These are phyloP conservation scores for Neurospora tetrasperma DNA, from an alignment of 495 filamentous ascomycete species.

Conservation along the genomic window DNA sequence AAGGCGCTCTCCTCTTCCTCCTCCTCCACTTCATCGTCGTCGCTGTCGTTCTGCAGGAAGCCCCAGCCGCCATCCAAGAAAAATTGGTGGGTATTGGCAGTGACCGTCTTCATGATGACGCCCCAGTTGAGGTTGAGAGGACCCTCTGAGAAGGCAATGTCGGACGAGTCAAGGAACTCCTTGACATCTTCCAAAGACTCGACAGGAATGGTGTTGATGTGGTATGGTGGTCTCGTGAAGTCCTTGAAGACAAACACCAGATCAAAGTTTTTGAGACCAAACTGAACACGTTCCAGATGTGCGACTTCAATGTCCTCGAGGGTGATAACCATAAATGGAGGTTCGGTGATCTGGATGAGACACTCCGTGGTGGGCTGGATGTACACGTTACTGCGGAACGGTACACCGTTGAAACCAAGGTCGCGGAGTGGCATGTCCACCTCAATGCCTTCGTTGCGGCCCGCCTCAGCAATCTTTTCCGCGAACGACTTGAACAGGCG, in stretches of 20 bases:
- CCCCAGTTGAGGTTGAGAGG: constrained; percentile 97
- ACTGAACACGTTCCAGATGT: constrained; percentile 94
- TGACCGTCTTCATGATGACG: constrained; percentile 99
- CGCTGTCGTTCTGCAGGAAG: constrained; percentile 79
- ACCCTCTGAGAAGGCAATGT: constrained; percentile 89
- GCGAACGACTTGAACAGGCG: constrained; percentile 92
- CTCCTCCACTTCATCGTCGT: constrained; percentile 74
- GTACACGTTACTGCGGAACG: constrained; percentile 85
- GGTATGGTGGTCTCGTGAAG: constrained; percentile 73
- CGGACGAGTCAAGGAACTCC: constrained; percentile 92
- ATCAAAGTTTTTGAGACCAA: constrained; percentile 98
- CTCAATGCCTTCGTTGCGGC: constrained; percentile 68
- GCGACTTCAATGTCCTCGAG: constrained; percentile 93
- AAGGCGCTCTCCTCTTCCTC: constrained; percentile 80
- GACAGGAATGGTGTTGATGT: constrained; percentile 98
- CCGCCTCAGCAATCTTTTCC: constrained; percentile 94
- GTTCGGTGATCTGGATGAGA: constrained; percentile 94
- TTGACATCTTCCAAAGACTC: constrained; percentile 91
- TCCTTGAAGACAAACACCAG: constrained; percentile 97
- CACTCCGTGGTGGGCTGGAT: constrained; percentile 96
- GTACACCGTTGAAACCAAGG: constrained; percentile 93
- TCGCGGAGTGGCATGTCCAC: constrained; percentile 96
- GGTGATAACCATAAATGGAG: constrained; percentile 89
- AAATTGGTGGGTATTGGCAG: constrained; percentile 85
- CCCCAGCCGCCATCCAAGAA: constrained; percentile 93